Conservation (phyloP, 78 protist genomes). For the Isochrysis galbana region DNA sequence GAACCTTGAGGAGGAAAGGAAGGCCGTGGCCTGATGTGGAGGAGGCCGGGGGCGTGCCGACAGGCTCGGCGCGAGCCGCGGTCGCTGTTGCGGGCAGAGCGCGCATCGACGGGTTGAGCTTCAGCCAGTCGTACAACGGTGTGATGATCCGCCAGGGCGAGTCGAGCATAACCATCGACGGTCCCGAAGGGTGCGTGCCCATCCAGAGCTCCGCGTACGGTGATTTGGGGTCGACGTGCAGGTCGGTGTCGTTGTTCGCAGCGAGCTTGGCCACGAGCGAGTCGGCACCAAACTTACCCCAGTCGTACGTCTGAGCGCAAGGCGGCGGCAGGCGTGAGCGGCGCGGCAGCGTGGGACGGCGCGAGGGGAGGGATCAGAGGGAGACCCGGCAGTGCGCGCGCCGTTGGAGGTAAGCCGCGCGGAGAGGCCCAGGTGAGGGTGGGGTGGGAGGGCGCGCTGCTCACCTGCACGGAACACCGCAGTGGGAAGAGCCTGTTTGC, state of each 20-base stretch:
- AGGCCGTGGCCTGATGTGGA: constrained; percentile 28
- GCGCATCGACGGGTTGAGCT: neutral
- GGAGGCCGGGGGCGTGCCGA: neutral
- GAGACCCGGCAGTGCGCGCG: no score
- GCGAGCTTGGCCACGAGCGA: constrained; percentile 22
- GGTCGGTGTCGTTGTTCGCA: neutral
- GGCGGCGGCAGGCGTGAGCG: no score
- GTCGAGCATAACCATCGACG: constrained; percentile 36
- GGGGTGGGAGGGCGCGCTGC: no score
- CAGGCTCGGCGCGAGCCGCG: neutral
- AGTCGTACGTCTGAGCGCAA: constrained; percentile 33
- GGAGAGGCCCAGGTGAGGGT: no score
- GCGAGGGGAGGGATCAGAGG: no score
- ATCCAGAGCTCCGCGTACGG: constrained; percentile 96
- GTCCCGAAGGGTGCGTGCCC: constrained; percentile 94
- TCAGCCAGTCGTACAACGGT: neutral
- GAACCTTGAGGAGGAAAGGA: constrained; percentile 93
- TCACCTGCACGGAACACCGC: constrained; percentile 6
- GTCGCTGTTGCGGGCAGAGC: neutral
- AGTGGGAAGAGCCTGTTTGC: neutral
- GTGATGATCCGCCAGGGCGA: neutral
- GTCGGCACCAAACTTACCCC: constrained; percentile 38
- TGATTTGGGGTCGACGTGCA: constrained; percentile 11
- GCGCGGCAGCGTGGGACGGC: no score
- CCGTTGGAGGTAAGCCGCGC: no score